Evolutionary conservation across 2,329 filamentous ascomycete genomes (phyloP).

Genomic region (Colletotrichum sojae): DNA sequence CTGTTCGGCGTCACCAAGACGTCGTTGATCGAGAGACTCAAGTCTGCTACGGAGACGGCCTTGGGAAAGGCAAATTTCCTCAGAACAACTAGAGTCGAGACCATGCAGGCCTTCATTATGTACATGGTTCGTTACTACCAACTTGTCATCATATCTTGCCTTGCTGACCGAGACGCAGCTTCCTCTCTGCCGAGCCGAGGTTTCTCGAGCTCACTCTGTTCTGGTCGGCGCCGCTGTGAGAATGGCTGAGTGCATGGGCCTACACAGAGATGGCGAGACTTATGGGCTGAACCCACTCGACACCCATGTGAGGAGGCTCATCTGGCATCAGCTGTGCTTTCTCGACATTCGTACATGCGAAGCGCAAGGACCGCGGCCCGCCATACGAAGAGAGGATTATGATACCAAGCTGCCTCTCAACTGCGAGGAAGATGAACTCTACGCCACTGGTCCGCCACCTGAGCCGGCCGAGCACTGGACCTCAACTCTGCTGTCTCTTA

Average conservation of each 20-base stretch:
- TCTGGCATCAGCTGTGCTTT: slow-evolving; percentile 86
- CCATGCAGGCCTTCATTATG: slow-evolving; percentile 82
- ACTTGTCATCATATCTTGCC: not conserved
- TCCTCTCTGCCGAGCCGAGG: slow-evolving; percentile 78
- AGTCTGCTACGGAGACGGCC: slow-evolving; percentile 76
- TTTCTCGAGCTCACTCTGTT: slow-evolving; percentile 81
- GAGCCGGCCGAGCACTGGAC: slow-evolving; percentile 72
- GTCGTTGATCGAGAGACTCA: slow-evolving; percentile 73
- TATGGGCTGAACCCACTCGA: slow-evolving; percentile 78
- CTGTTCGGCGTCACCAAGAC: slow-evolving; percentile 70
- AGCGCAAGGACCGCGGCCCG: slow-evolving; percentile 78
- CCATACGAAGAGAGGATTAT: slow-evolving; percentile 81
- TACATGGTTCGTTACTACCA: slow-evolving; percentile 72
- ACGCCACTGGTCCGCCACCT: slow-evolving; percentile 54
- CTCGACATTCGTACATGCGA: slow-evolving; percentile 83
- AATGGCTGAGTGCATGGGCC: slow-evolving; percentile 83
- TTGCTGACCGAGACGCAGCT: slow-evolving; percentile 62
- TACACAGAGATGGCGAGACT: slow-evolving; percentile 78
- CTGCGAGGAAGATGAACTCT: slow-evolving; percentile 76
- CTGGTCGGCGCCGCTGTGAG: slow-evolving; percentile 80
- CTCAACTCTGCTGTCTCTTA: slow-evolving; percentile 75
- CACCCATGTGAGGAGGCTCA: slow-evolving; percentile 77
- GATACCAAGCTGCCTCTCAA: slow-evolving; percentile 81
- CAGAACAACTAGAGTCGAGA: slow-evolving; percentile 78
- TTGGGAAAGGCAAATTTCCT: slow-evolving; percentile 79